Evolutionary conservation across 1,284 basidiomycete genomes (phyloP).

Genomic region (Vanrija sp.): DNA sequence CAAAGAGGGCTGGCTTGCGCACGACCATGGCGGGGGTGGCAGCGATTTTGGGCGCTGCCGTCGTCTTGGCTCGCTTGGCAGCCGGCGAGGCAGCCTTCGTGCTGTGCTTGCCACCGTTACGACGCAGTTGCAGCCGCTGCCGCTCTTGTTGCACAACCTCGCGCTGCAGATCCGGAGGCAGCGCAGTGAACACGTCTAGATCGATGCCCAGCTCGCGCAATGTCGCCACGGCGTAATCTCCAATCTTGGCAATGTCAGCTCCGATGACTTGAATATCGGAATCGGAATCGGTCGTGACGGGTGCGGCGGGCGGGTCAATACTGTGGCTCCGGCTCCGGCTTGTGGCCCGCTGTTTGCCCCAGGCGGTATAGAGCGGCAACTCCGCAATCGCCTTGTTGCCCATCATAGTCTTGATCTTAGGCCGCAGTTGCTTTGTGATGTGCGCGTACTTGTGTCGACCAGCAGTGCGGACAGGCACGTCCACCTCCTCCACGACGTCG

Average conservation of each 20-base stretch:
- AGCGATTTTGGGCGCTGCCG: slow-evolving; percentile 1
- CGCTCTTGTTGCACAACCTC: slow-evolving; percentile 63
- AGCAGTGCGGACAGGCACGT: not conserved
- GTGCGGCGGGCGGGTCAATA: not conserved
- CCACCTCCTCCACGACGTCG: not conserved
- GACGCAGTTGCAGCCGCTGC: slow-evolving; percentile 40
- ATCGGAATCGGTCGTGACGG: not conserved
- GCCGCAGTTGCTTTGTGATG: slow-evolving; percentile 41
- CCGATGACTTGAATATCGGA: slow-evolving; percentile 2
- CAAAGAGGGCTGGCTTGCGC: slow-evolving; percentile 55
- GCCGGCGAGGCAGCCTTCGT: slow-evolving; percentile 15
- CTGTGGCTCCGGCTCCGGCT: not conserved
- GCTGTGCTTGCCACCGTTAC: slow-evolving; percentile 18
- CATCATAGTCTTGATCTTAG: slow-evolving; percentile 41
- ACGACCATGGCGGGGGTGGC: slow-evolving; percentile 13
- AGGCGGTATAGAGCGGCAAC: slow-evolving; percentile 36
- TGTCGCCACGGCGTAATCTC: slow-evolving; percentile 50
- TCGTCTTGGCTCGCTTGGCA: not conserved
- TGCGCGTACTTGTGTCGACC: slow-evolving; percentile 22
- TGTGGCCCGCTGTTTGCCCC: slow-evolving; percentile 9
- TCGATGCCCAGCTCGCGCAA: slow-evolving; percentile 65
- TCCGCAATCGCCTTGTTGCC: slow-evolving; percentile 30
- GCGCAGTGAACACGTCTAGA: slow-evolving; percentile 62
- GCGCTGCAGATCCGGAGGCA: slow-evolving; percentile 65
- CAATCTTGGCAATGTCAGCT: slow-evolving; percentile 13